Evolutionary conservation across 345 rosid species (phyloP).

Genomic region (Balakata baccata): DNA sequence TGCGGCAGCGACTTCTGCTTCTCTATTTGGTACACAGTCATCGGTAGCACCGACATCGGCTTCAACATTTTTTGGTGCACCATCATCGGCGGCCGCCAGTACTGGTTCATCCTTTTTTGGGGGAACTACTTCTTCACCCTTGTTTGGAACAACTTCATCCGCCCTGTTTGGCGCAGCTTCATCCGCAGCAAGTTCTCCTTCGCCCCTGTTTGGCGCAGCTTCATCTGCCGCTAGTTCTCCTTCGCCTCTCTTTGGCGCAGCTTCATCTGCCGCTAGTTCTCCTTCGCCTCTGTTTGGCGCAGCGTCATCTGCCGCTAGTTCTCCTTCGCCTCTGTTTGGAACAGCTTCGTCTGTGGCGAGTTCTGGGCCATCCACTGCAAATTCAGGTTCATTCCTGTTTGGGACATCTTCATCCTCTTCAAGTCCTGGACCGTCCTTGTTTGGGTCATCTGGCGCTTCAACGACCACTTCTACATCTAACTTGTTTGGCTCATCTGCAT

Average conservation of each 20-base stretch:
- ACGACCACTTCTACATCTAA: not conserved
- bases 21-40: not conserved
- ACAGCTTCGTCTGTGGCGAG: not conserved
- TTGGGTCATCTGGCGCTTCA: constrained; percentile 7
- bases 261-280: constrained; percentile 27
- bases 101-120: not conserved
- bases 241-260: constrained; percentile 23
- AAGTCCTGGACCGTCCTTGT: constrained; percentile 2
- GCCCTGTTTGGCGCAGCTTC: constrained; percentile 30
- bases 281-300: not conserved
- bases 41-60: not conserved
- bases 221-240: constrained; percentile 11
- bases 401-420: not conserved
- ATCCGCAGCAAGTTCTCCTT: constrained; percentile 16
- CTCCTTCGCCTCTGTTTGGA: not conserved
- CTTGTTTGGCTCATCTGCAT: constrained; percentile 19
- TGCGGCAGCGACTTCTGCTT: not conserved
- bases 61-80: not conserved
- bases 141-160: constrained; percentile 34
- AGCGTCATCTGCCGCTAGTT: not conserved
- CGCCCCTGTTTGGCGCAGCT: not conserved
- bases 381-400: not conserved
- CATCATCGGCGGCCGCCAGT: not conserved
- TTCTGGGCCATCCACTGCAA: constrained; percentile 2
- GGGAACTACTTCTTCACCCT: not conserved